Evolutionary conservation across 2,329 filamentous ascomycete species (phyloP), one percentile per base, ranked within the genome.

Genomic region (Sporothrix pseudoabietina): DNA sequence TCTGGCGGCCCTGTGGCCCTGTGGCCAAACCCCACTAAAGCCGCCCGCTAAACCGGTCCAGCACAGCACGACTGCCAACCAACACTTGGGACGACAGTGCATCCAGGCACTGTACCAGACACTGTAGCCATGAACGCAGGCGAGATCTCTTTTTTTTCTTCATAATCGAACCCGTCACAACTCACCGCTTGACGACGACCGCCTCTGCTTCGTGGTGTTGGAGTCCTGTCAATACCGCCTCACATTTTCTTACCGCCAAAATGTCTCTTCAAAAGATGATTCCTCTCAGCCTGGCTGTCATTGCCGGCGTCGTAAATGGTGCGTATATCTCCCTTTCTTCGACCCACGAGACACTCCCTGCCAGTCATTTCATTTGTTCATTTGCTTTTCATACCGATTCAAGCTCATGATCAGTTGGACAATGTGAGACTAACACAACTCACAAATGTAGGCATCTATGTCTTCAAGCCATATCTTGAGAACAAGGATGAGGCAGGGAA

Each of bases 241-340:
- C 5, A 14, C 12, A 3, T 30, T 16, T 55, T n/a, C n/a, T n/a
- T 14, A 10, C n/a, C 22, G 44, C 32, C 47, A 47, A 72, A n/a
- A 77, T 77, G 76, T 75, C 73, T 35, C 47, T 74, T 5, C 75
- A 76, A 32, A 73, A 49, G 30, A 44, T 73, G 9, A n/a, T 77
- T 9, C 76, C 76, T 4, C 19, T 79, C 8, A 74, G 77, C 49
- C 55, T 81, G n/a, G 80, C 80, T 7, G 71, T 81, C 26, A 73
- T 77, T 8, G 77, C 78, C 73, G 80, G 80, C 39, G 73, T 81
- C 52, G 77, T 54, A n/a, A 81, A 80, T 71, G 80, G 80, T 81
- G 32, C 26, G 79, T 57, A 52, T 32, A 12, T 16, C n/a, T 32
- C 26, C 26, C 44, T 52, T 35, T 68, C 8, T 39, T n/a, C 22